Base-by-base conservation (phyloP, 208 protist species). In the Naegleria fowleri region DNA sequence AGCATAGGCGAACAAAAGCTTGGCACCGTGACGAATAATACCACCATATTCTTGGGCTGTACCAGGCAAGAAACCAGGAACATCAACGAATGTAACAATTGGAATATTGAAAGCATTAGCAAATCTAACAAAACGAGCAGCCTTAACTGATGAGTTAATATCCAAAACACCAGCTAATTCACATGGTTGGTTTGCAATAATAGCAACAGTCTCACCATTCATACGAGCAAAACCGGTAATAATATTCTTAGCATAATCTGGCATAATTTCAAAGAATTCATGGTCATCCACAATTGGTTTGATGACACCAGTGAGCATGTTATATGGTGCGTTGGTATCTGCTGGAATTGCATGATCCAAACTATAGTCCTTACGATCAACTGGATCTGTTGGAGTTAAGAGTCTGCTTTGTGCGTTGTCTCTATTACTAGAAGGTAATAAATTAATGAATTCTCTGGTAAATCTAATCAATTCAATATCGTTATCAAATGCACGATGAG, bases 81-180 rank as follows among this genome's bases (percentile, higher is more conserved):
- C 98, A 90, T 99, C 98, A 16, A 98, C 97, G 58, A 99, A 96
- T 29, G 98, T 99, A 75, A 99, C 29, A 76, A 99, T 94, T 29
- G 98, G 98, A 91, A 99, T 99, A 95, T 98, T 98, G 95, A 99
- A 99, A 79, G 96, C 94, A 91, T 99, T 98, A 90, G 97, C 98
- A 94, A 99, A 99, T 91, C 98, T 95, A 40, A 99, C 97, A 92
- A 99, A 98, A 52, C 97, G 94, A 4, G 96, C 97, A 2, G 94
- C 97, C 94, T 98, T 98, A 83, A 96, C 92, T 36, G 94, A 94
- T 13, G 95, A 94, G 92, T 97, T 93, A 85, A 98, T 98, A 91
- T 99, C 98, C 9, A 99, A 94, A 85, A 94, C 94, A 84, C 98
- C 98, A n/a, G 97, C 97, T 36, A 97, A 93, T 90, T 96, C 92